Evolutionary conservation across 2,329 filamentous ascomycete genomes (phyloP), one percentile per base, ranked within the genome.

Genomic region (Microcyclospora pomicola): DNA sequence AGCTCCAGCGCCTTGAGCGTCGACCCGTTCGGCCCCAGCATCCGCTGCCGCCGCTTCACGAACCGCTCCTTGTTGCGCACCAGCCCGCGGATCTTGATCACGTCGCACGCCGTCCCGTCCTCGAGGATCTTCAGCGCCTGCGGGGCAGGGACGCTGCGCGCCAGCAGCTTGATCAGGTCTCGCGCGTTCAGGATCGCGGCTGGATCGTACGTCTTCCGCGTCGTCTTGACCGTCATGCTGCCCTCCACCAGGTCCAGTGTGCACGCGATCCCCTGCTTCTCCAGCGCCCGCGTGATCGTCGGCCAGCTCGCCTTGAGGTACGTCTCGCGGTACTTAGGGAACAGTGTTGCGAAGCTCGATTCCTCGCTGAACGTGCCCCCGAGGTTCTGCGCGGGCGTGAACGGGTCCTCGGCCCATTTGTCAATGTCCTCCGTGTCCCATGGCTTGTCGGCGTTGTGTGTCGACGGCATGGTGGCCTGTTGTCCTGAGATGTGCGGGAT

Each of bases 341-440:
- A 96, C 6, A 96, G 63, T 10, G 68, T 72, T 43, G 66, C 66
- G 68, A 98, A 98, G 5, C 82, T 86, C 1, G 85, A 94, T 66
- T 96, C 91, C 62, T 98, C 88, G 37, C 79, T 73, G 59, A 98
- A 93, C 14, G 82, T 80, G 47, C 91, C 91, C 39, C 75, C 84
- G 27, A 67, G 64, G 63, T 96, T 96, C 65, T 96, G 82, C 48
- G 82, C 77, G 35, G 83, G 74, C 31, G 77, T 88, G 65, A 96
- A 96, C 19, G 77, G 65, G 30, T 94, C 86, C 29, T 79, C 77
- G 69, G 86, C 88, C 86, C 86, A 96, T 61, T 95, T 93, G 65
- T 96, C 88, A 47, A 96, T 84, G 55, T 95, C 91, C 45, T 93
- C 87, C 40, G 87, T 93, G 55, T 95, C 87, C 87, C 87, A 92